Evolutionary conservation across 805 yeast genomes (phyloP).

Genomic region (Metschnikowia bowlesiae): DNA sequence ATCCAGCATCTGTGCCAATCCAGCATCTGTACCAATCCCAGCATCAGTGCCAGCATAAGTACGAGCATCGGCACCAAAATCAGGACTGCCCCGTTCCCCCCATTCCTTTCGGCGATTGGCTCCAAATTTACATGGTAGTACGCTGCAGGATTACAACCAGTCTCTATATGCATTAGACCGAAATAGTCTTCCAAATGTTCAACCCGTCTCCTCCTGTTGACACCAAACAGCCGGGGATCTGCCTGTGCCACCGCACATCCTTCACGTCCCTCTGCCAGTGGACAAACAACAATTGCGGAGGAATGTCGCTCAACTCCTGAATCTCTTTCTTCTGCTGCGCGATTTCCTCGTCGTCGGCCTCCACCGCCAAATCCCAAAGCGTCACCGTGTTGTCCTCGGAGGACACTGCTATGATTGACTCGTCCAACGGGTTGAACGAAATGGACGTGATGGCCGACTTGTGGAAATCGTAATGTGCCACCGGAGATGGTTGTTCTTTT

Average conservation of each 20-base stretch:
- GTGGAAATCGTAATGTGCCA: constrained; percentile 94
- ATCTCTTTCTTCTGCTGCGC: constrained; percentile 76
- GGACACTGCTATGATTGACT: constrained; percentile 91
- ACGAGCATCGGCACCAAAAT: no score
- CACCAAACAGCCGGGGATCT: constrained; percentile 92
- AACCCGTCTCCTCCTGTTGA: constrained; percentile 95
- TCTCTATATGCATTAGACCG: constrained; percentile 50
- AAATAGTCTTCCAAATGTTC: constrained; percentile 93
- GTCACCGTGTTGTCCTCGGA: constrained; percentile 97
- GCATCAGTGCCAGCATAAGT: no score
- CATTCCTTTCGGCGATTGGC: background rate
- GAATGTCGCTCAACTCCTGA: constrained; percentile 80
- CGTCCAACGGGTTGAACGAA: constrained; percentile 92
- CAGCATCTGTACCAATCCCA: no score
- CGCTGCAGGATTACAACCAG: background rate
- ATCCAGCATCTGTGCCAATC: no score
- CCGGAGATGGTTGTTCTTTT: constrained; percentile 60
- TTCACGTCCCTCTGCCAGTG: constrained; percentile 98
- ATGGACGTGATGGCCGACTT: constrained; percentile 89
- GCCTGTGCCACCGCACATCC: constrained; percentile 97
- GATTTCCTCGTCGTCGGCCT: constrained; percentile 95
- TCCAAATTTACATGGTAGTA: background rate
- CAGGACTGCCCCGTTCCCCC: no score
- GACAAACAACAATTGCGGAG: constrained; percentile 91
- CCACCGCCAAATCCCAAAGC: constrained; percentile 96